These are phyloP conservation scores for Plectosphaerella sp. DNA, from an alignment of 2,329 filamentous ascomycete genomes.

Conservation along the genomic window DNA sequence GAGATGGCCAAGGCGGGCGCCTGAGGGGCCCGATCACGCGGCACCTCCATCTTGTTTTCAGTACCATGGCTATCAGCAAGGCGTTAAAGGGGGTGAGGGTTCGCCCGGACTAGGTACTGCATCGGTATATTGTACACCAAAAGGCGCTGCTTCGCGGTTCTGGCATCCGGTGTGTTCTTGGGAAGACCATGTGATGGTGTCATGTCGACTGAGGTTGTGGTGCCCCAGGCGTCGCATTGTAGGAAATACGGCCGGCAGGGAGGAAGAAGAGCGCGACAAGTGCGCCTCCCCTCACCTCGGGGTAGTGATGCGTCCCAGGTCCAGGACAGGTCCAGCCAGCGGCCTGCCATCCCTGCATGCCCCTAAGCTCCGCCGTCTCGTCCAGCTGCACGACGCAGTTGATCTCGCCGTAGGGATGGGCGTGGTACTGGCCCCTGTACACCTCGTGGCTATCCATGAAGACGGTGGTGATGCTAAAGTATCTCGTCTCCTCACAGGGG, in stretches of 20 bases:
- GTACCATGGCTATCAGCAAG: not conserved
- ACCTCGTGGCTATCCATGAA: constrained; percentile 48
- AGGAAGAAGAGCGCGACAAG: constrained; percentile 51
- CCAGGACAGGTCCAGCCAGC: constrained; percentile 52
- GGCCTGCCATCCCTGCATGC: constrained; percentile 52
- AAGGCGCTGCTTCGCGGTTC: not conserved
- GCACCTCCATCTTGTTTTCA: not conserved
- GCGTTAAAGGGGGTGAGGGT: not conserved
- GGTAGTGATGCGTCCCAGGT: constrained; percentile 53
- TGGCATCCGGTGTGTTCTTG: too few species aligned
- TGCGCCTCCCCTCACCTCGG: constrained; percentile 43
- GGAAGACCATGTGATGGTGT: too few species aligned
- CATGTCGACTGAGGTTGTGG: constrained; percentile 27
- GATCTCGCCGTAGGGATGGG: constrained; percentile 50
- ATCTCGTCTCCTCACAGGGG: constrained; percentile 41
- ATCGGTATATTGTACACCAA: not conserved
- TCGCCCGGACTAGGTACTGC: not conserved
- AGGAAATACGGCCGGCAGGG: constrained; percentile 49
- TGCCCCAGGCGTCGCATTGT: constrained; percentile 37
- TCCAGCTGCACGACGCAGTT: constrained; percentile 51
- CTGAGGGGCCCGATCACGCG: not conserved
- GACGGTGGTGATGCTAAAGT: constrained; percentile 52
- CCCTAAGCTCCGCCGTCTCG: constrained; percentile 42
- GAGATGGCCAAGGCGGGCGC: not conserved
- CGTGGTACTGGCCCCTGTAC: constrained; percentile 45